Evolutionary conservation across 2,329 filamentous ascomycete genomes (phyloP).

Genomic region (Dichotomopilus funicola): DNA sequence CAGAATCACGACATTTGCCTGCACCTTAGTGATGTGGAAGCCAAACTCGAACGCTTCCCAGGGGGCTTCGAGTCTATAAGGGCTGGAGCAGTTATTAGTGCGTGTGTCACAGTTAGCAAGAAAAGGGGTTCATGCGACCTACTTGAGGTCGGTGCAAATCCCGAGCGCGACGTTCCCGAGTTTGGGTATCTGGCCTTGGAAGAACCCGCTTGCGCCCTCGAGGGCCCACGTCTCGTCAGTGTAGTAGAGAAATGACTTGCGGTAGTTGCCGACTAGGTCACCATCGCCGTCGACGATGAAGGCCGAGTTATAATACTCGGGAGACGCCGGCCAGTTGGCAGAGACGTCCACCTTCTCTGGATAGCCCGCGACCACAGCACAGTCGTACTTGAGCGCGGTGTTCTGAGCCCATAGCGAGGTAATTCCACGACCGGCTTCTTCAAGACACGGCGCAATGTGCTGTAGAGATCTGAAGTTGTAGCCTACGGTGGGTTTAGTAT

Average conservation of each 20-base stretch:
- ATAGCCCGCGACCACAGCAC: constrained; percentile 65
- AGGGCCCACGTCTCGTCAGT: constrained; percentile 57
- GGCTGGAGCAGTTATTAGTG: constrained; percentile 27
- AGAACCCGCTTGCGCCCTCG: constrained; percentile 49
- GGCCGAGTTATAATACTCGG: constrained; percentile 50
- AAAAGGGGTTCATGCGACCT: constrained; percentile 16
- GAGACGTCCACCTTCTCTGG: constrained; percentile 59
- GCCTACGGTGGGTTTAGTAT: constrained; percentile 36
- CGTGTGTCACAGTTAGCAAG: too few relatives aligned
- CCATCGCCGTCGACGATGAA: constrained; percentile 53
- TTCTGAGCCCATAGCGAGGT: constrained; percentile 65
- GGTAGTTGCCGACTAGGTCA: constrained; percentile 54
- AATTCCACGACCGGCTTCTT: constrained; percentile 58
- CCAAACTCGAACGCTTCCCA: constrained; percentile 47
- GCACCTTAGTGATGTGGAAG: constrained; percentile 48
- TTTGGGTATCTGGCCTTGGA: constrained; percentile 35
- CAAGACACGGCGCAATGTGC: constrained; percentile 63
- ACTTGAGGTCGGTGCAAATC: constrained; percentile 63
- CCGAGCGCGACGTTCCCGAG: constrained; percentile 51
- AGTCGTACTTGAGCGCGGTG: constrained; percentile 59
- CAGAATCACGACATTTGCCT: constrained; percentile 59
- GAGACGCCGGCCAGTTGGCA: constrained; percentile 42
- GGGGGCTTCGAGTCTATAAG: constrained; percentile 45
- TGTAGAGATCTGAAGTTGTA: constrained; percentile 70
- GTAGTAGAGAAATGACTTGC: constrained; percentile 53